Evolutionary conservation across 1,284 basidiomycete genomes (phyloP).

Genomic region (Salmacisia buchloeana): DNA sequence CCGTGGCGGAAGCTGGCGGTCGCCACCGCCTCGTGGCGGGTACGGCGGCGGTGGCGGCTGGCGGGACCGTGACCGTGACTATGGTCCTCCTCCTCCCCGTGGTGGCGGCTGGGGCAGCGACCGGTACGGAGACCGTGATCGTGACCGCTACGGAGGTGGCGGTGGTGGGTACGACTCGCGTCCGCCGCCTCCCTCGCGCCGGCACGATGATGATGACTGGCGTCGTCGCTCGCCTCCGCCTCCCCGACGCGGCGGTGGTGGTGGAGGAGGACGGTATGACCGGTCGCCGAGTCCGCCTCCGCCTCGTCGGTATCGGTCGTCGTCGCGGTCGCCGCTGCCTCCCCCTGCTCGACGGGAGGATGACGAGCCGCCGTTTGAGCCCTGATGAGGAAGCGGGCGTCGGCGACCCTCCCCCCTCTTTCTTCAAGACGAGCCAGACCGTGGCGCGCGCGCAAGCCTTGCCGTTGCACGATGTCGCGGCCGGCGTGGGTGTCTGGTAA

Average conservation of each 20-base stretch:
- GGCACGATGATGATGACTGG: conserved; percentile 3
- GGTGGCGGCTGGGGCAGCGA: not conserved
- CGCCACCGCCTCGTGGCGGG: conserved; percentile 11
- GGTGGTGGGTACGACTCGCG: conserved; percentile 1
- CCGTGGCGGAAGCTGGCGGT: not conserved
- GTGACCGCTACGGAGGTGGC: not conserved
- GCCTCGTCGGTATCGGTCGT: not conserved
- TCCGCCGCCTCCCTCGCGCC: not conserved
- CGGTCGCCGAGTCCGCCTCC: conserved; percentile 6
- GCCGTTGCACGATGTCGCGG: too few relatives aligned
- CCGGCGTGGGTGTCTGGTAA: too few relatives aligned
- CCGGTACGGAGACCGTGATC: not conserved
- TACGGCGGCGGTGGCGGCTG: conserved; percentile 9
- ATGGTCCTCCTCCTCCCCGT: conserved; percentile 6
- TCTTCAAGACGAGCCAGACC: not conserved
- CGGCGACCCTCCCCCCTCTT: not conserved
- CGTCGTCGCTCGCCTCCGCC: conserved; percentile 4
- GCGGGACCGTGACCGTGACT: conserved; percentile 7
- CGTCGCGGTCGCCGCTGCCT: conserved; percentile 4
- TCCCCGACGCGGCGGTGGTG: not conserved
- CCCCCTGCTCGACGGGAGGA: not conserved
- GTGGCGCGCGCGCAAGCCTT: not conserved
- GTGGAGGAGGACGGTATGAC: not conserved
- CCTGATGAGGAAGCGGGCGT: not conserved
- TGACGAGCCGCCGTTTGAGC: not conserved